These are phyloP conservation scores for Penicillium longicatenatum DNA, from an alignment of 495 filamentous ascomycete species.

Conservation along the genomic window DNA sequence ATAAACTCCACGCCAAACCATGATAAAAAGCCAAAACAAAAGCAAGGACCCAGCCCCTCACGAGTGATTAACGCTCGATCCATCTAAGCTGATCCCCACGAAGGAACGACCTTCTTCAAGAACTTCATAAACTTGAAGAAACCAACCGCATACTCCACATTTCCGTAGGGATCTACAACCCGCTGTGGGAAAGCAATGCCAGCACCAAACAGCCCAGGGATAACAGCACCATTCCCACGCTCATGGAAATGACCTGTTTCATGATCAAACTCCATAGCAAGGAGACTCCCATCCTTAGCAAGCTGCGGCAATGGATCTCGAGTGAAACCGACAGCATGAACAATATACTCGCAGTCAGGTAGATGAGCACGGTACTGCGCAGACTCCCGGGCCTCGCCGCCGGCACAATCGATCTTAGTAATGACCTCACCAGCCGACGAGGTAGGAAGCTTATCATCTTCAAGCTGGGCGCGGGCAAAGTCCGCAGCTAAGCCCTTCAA, in stretches of 20 bases:
- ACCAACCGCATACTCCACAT: constrained; percentile 62
- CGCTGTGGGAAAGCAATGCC: constrained; percentile 64
- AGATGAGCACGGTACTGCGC: constrained; percentile 47
- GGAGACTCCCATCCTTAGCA: constrained; percentile 26
- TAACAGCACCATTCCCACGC: constrained; percentile 21
- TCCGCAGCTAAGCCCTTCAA: constrained; percentile 60
- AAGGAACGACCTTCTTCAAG: constrained; percentile 52
- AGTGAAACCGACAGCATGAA: constrained; percentile 59
- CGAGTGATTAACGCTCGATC: not conserved
- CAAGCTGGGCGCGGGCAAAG: constrained; percentile 59
- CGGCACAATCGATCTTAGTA: constrained; percentile 49
- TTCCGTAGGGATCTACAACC: constrained; percentile 60
- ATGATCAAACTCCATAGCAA: constrained; percentile 51
- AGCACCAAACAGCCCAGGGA: constrained; percentile 57
- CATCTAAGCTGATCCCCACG: constrained; percentile 33
- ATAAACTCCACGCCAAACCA: not conserved
- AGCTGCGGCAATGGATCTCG: constrained; percentile 50
- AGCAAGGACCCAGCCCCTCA: not conserved
- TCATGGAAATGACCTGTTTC: constrained; percentile 52
- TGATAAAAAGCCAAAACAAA: not conserved
- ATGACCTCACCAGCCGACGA: constrained; percentile 54
- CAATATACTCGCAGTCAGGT: constrained; percentile 49
- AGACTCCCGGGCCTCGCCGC: constrained; percentile 38
- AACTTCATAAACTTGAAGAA: constrained; percentile 67
- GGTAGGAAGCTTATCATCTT: constrained; percentile 47